Percentiles rank a stretch among this genome's conserved stretches.
These are phyloP conservation scores for Phytophthora fragariaefolia DNA, from an alignment of 352 stramenopile species.

Conservation along the genomic window DNA sequence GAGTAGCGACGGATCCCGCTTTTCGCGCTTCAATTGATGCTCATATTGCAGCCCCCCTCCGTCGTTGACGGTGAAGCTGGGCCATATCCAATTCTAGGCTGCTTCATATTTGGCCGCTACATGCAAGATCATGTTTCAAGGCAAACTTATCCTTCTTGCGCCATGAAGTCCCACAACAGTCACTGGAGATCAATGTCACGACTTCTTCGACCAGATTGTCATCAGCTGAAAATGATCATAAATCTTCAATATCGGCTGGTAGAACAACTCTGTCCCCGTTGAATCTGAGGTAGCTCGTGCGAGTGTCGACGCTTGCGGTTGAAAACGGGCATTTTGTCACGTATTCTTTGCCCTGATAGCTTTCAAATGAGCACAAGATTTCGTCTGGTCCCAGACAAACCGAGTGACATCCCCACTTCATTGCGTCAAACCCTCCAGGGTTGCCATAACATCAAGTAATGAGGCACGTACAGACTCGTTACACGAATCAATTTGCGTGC, in stretches of 20 bases:
- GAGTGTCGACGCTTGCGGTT: not conserved
- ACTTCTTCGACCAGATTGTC: not conserved
- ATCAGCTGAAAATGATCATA: conserved; percentile 12
- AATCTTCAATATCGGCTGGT: conserved; percentile 11
- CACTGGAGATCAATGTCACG: not conserved
- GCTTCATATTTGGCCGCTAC: conserved; percentile 15
- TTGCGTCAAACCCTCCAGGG: conserved; percentile 11
- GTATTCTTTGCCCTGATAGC: conserved; percentile 1
- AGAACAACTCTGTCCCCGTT: not conserved
- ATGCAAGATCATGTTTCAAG: conserved; percentile 7
- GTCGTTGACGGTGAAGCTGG: conserved; percentile 11
- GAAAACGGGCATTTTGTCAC: conserved; percentile 4
- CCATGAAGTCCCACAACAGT: not conserved
- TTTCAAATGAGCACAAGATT: not conserved
- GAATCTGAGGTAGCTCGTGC: not conserved
- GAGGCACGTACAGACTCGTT: conserved; percentile 40
- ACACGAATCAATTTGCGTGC: conserved; percentile 39
- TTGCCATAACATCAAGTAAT: conserved; percentile 43
- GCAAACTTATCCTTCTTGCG: conserved; percentile 13
- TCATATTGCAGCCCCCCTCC: conserved; percentile 3
- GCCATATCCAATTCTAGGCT: conserved; percentile 15
- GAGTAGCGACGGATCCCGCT: not conserved
- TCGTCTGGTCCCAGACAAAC: not conserved
- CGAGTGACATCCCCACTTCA: no score
- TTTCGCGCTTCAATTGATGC: not conserved